Conservation (phyloP, 2,329 filamentous ascomycete species). For the Xylaria sp. region DNA sequence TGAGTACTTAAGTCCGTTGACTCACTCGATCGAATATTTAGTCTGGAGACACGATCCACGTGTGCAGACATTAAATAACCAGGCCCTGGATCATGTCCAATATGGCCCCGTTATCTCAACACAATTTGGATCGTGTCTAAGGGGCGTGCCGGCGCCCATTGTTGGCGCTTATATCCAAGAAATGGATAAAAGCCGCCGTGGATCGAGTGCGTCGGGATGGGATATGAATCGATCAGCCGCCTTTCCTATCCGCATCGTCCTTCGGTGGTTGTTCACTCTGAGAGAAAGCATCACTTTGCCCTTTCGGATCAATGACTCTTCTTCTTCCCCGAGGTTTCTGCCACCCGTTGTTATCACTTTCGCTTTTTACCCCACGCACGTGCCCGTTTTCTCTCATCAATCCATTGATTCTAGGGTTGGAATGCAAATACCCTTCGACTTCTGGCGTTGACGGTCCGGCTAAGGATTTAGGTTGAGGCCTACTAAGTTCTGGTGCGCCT, state of each 20-base stretch:
- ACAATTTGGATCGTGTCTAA: constrained; percentile 1
- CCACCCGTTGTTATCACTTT: constrained; percentile 57
- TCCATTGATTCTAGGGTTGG: constrained; percentile 48
- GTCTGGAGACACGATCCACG: background rate
- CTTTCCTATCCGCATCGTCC: constrained; percentile 66
- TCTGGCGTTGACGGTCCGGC: constrained; percentile 33
- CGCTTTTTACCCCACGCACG: constrained; percentile 59
- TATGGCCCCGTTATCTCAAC: constrained; percentile 1
- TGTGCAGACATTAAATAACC: background rate
- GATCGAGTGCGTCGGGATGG: constrained; percentile 15
- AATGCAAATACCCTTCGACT: constrained; percentile 26
- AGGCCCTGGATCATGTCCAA: constrained; percentile 10
- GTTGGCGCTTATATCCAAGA: constrained; percentile 38
- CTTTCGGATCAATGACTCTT: constrained; percentile 56
- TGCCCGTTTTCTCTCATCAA: constrained; percentile 57
- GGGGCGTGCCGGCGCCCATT: constrained; percentile 6
- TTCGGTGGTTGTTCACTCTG: constrained; percentile 62
- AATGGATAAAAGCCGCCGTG: constrained; percentile 23
- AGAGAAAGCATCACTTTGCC: constrained; percentile 47
- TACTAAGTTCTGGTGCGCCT: constrained; percentile 30
- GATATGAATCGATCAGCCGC: constrained; percentile 54
- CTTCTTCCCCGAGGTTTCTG: constrained; percentile 62
- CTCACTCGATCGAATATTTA: background rate
- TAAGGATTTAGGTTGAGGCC: constrained; percentile 39
- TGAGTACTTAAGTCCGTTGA: background rate